Evolutionary conservation across 805 yeast genomes (phyloP).

Genomic region (Brettanomyces anomalus): DNA sequence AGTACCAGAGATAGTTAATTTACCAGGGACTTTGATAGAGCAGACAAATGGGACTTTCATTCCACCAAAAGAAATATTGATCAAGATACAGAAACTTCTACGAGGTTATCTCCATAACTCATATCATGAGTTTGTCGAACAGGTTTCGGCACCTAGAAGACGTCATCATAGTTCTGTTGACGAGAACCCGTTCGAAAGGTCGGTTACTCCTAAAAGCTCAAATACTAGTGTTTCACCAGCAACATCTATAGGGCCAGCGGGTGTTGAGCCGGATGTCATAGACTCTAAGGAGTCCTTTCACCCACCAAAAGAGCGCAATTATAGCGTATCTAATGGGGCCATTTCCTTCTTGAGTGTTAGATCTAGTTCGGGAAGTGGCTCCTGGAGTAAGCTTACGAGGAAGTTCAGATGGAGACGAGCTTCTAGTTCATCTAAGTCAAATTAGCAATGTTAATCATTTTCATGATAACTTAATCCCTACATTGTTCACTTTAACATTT

Average conservation of each 20-base stretch:
- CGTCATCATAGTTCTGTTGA: too few species aligned
- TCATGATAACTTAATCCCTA: too few species aligned
- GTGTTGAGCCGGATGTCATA: not conserved
- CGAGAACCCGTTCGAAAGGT: too few species aligned
- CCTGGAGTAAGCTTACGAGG: constrained; percentile 19
- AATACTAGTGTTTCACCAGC: too few species aligned
- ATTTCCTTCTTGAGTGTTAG: constrained; percentile 1
- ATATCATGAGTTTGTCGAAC: constrained; percentile 22
- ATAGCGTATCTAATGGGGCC: constrained; percentile 2
- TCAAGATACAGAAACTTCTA: constrained; percentile 14
- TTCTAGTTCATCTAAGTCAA: constrained; percentile 15
- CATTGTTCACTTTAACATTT: too few species aligned
- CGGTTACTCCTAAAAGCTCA: too few species aligned
- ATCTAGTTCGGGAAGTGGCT: constrained; percentile 4
- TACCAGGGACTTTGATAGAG: constrained; percentile 21
- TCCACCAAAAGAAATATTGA: constrained; percentile 14
- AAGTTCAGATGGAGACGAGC: constrained; percentile 25
- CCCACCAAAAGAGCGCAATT: constrained; percentile 5
- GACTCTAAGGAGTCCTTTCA: constrained; percentile 4
- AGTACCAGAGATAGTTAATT: constrained; percentile 24
- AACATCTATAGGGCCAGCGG: too few species aligned
- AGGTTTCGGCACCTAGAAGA: not conserved
- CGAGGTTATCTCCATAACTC: constrained; percentile 20
- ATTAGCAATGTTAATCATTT: too few species aligned
- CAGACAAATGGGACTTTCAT: constrained; percentile 9